These are phyloP conservation scores for Lenzites betulinus DNA, from an alignment of 768 basidiomycete species.

Conservation along the genomic window DNA sequence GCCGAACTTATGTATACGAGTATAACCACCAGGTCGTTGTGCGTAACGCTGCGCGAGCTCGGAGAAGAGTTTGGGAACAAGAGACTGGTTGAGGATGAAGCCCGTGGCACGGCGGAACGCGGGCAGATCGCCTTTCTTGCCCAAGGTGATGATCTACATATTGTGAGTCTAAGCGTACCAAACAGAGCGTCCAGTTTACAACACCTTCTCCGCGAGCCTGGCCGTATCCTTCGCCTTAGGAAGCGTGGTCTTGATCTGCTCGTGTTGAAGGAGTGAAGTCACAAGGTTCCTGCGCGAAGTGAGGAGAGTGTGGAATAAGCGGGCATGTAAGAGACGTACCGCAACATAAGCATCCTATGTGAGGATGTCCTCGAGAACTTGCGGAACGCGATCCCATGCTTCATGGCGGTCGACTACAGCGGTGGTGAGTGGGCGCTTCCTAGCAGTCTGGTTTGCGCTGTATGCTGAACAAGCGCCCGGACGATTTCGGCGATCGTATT, in stretches of 20 bases:
- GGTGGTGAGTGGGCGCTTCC: conserved; percentile 13
- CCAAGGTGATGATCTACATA: conserved; percentile 83
- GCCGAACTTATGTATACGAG: conserved; percentile 91
- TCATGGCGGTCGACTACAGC: conserved; percentile 53
- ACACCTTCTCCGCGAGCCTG: conserved; percentile 89
- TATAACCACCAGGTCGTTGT: conserved; percentile 88
- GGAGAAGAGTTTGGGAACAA: conserved; percentile 83
- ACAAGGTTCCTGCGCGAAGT: conserved; percentile 75
- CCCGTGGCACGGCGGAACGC: conserved; percentile 72
- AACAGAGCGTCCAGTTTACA: neutral
- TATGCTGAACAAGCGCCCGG: neutral
- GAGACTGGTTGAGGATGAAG: conserved; percentile 72
- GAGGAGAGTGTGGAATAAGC: neutral
- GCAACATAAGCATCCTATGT: conserved; percentile 90
- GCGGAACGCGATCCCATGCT: conserved; percentile 91
- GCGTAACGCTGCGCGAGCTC: conserved; percentile 81
- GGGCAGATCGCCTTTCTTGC: conserved; percentile 77
- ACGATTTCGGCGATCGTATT: neutral
- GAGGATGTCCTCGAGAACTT: conserved; percentile 91
- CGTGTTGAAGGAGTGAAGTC: conserved; percentile 90
- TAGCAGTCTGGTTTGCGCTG: neutral
- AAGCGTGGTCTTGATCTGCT: conserved; percentile 93
- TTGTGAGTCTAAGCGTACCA: neutral
- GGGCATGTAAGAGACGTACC: conserved; percentile 48
- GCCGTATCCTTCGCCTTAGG: conserved; percentile 94